These are phyloP conservation scores for Purpureocillium takamizusanense DNA, from an alignment of 2,329 filamentous ascomycete genomes.

Conservation along the genomic window DNA sequence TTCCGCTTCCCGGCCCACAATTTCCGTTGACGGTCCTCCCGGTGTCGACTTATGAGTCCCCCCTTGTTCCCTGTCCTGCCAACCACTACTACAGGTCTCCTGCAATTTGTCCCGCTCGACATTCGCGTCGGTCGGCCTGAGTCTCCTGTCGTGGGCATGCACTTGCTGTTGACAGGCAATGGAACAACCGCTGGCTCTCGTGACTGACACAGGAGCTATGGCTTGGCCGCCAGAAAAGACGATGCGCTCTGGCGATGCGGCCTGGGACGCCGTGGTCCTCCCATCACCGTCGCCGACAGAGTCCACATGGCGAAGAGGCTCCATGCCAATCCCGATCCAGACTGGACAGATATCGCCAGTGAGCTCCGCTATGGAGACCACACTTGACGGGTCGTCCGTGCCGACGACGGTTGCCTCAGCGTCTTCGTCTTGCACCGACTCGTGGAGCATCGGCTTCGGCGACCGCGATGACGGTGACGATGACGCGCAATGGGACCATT, in stretches of 20 bases:
- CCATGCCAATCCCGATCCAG: constrained; percentile 20
- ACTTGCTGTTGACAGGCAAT: constrained; percentile 35
- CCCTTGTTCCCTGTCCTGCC: constrained; percentile 10
- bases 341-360: constrained; percentile 44
- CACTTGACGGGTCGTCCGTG: constrained; percentile 27
- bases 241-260: constrained; percentile 23
- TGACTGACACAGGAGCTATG: constrained; percentile 31
- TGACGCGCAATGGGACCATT: constrained; percentile 39
- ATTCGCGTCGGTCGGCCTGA: too few species aligned
- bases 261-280: constrained; percentile 15
- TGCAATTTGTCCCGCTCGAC: too few species aligned
- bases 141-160: constrained; percentile 26
- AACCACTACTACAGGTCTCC: constrained; percentile 4
- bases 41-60: constrained; percentile 8
- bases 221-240: constrained; percentile 37
- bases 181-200: constrained; percentile 33
- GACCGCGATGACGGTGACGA: constrained; percentile 28
- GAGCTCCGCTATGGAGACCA: constrained; percentile 39
- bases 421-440: constrained; percentile 35
- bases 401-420: constrained; percentile 35
- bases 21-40: constrained; percentile 9
- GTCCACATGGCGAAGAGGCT: constrained; percentile 16
- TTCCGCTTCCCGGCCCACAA: constrained; percentile 11
- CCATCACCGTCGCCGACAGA: constrained; percentile 24
- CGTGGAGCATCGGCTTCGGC: constrained; percentile 32